Percentiles rank a stretch among this genome's conserved stretches.
phyloP scores from a whole-genome alignment of 768 basidiomycete species.

The Boletus subparvulus region DNA sequence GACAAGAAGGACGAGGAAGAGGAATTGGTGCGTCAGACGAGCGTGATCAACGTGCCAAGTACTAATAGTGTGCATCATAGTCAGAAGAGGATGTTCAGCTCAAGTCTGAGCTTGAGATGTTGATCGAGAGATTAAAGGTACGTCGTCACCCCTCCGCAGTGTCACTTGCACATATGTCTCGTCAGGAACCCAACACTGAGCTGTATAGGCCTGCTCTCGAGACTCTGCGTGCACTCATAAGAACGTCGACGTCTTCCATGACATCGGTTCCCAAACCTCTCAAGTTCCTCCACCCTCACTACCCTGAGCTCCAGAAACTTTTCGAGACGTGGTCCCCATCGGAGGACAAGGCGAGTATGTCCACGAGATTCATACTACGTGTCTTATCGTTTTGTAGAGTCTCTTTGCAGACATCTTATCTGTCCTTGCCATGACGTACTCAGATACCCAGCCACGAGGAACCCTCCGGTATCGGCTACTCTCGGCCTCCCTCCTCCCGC shows the following conservation, averaged over 20 bases:
- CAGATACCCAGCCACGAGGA: conserved; percentile 94
- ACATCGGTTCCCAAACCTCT: conserved; percentile 98
- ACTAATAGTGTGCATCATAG: conserved; percentile 39
- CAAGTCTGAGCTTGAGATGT: conserved; percentile 94
- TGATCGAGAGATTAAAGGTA: conserved; percentile 91
- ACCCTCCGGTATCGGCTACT: conserved; percentile 92
- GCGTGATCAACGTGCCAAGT: conserved; percentile 8
- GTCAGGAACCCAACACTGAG: conserved; percentile 81
- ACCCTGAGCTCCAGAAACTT: conserved; percentile 78
- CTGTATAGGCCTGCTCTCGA: conserved; percentile 91
- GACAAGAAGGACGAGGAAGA: conserved; percentile 59
- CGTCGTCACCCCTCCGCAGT: conserved; percentile 15
- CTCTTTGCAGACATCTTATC: conserved; percentile 97
- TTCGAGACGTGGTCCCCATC: conserved; percentile 82
- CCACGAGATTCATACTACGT: neutral
- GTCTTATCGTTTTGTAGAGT: conserved; percentile 48
- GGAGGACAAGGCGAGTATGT: conserved; percentile 54
- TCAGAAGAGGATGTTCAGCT: conserved; percentile 95
- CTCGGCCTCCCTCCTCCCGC: conserved; percentile 65
- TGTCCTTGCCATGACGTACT: conserved; percentile 99
- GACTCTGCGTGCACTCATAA: conserved; percentile 87
- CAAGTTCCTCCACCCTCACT: conserved; percentile 95
- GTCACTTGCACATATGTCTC: conserved; percentile 16
- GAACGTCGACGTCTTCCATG: conserved; percentile 98
- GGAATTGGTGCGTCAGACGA: conserved; percentile 64